These are phyloP conservation scores for Coemansia sp. DNA, from an alignment of 192 early-diverging fungal genomes.

Conservation along the genomic window DNA sequence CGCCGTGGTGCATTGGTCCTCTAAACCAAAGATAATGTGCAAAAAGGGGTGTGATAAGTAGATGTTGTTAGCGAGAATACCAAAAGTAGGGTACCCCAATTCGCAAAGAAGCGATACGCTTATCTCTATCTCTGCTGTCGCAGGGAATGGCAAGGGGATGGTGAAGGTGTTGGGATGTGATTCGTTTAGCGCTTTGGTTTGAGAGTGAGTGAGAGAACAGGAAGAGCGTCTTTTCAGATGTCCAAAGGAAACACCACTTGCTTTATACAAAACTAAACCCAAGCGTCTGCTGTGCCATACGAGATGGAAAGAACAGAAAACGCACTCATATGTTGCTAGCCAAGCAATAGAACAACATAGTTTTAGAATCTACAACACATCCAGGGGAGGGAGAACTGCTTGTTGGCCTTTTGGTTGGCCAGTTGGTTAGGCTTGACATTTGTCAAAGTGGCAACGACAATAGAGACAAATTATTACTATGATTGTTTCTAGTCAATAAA, in stretches of 20 bases:
- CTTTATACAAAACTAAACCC: not conserved
- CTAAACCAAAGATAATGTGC: conserved; percentile 4
- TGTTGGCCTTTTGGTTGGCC: not conserved
- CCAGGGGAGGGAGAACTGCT: not conserved
- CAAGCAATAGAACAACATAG: not conserved
- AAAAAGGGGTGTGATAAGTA: not conserved
- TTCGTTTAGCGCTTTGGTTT: not conserved
- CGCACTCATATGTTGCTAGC: not conserved
- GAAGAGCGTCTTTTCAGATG: too few relatives aligned
- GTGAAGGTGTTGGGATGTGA: not conserved
- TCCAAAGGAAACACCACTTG: not conserved
- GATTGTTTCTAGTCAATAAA: conserved; percentile 1
- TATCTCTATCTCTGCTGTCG: not conserved
- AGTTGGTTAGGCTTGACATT: conserved; percentile 1
- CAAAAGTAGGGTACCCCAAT: too few relatives aligned
- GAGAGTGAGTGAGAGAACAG: too few relatives aligned
- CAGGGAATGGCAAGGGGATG: not conserved
- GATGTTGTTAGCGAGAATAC: not conserved
- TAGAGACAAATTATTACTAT: not conserved
- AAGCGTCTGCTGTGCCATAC: too few relatives aligned
- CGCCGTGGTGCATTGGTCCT: conserved; percentile 23
- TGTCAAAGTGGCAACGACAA: not conserved
- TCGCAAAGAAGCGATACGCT: too few relatives aligned
- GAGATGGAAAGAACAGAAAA: too few relatives aligned
- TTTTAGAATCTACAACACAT: not conserved